phyloP scores from a whole-genome alignment of 768 basidiomycete genomes.

The Suillus lakei region DNA sequence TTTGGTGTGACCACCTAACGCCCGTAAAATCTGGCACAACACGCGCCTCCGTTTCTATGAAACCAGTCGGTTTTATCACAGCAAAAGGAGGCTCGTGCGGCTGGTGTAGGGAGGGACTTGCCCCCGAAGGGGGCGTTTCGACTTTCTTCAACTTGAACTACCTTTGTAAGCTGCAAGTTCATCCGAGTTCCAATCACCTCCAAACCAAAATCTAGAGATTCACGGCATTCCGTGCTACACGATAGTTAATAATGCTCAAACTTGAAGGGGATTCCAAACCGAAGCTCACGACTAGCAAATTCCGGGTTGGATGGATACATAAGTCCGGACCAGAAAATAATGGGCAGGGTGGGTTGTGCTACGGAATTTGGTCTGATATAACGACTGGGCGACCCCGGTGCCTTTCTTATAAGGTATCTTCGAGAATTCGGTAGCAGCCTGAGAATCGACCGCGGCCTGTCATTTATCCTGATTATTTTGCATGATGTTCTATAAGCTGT shows the following conservation, averaged over 20 bases:
- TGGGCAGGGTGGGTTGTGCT: neutral
- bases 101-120: neutral
- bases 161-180: neutral
- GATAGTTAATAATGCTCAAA: neutral
- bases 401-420: too few relatives aligned
- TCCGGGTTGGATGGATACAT: neutral
- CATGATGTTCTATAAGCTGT: neutral
- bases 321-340: neutral
- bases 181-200: neutral
- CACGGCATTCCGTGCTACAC: neutral
- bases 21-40: neutral
- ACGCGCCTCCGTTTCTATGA: neutral
- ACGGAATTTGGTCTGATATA: neutral
- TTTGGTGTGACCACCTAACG: neutral
- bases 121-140: neutral
- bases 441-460: neutral
- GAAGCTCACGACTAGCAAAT: neutral
- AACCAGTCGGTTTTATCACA: neutral
- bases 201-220: neutral
- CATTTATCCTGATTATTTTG: neutral
- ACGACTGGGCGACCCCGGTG: neutral
- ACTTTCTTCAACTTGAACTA: neutral
- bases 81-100: neutral
- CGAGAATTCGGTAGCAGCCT: neutral
- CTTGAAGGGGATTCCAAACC: neutral